Evolutionary conservation across 345 rosid species (phyloP), one percentile per base, ranked within the genome.

Genomic region (Aquilaria yunnanensis): DNA sequence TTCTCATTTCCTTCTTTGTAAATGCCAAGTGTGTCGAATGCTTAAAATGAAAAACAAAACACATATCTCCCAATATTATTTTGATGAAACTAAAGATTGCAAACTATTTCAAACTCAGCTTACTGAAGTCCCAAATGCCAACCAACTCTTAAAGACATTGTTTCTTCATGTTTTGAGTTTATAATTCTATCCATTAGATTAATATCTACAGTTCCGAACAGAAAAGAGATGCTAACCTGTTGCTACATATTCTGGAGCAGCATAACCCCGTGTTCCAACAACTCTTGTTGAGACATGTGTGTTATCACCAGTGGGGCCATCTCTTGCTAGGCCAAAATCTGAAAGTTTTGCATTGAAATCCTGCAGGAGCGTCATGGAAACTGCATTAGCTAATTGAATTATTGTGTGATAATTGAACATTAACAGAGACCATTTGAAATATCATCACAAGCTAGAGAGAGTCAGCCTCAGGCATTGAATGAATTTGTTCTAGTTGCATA

Each of bases 261-360:
- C 96, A 61, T 90, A 93, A 59, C 99, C 97, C 56, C 74, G 83
- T 48, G 97, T 93, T 72, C 97, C 97, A 6, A 90, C 73, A 33
- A 90, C 89, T 78, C 82, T 81, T 6, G 99, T 90, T 10, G 97
- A 88, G 33, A 93, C 97, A 57, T 93, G 99, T 61, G 92, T 90
- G 65, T 82, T 84, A 51, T 93, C 86, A 47, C 89, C 99, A 3
- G 82, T 90, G 10, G 99, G 96, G 12, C 97, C 97, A 69, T 88
- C 96, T 78, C 92, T 82, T 37, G 97, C 99, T 62, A 93, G 75
- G 49, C 99, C 99, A 73, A 93, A 93, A 74, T 93, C 99, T 31
- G 99, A 90, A 67, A 93, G 94, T 74, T 80, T 88, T 9, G 92
- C 88, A 62, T 77, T 83, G 64, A 76, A 90, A 34, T 78, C 94